These are phyloP conservation scores for Alnus rubra DNA, from an alignment of 306 rosid species.

Conservation along the genomic window DNA sequence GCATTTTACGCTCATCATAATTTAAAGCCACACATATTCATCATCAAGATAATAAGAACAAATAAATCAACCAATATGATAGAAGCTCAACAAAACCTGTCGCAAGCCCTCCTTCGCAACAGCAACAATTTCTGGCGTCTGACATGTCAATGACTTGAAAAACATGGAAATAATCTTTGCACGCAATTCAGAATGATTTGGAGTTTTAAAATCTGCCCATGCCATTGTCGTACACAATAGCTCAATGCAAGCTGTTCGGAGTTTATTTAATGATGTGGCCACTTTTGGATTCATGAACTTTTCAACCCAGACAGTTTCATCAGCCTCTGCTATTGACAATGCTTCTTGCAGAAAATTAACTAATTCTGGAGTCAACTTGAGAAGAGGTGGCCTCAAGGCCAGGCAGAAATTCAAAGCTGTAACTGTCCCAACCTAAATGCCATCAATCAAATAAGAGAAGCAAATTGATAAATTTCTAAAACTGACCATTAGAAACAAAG, in stretches of 20 bases:
- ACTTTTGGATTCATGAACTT: slow-evolving; percentile 93
- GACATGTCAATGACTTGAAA: slow-evolving; percentile 93
- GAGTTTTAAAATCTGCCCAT: slow-evolving; percentile 96
- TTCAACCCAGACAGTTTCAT: slow-evolving; percentile 85
- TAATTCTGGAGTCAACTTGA: slow-evolving; percentile 91
- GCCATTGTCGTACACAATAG: slow-evolving; percentile 97
- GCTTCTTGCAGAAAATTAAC: slow-evolving; percentile 98
- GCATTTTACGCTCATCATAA: slow-evolving; percentile 15
- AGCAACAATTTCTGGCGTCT: slow-evolving; percentile 94
- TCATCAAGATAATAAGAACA: slow-evolving; percentile 20
- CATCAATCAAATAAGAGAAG: slow-evolving; percentile 34
- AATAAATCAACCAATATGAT: slow-evolving; percentile 17
- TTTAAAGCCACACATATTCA: slow-evolving; percentile 9
- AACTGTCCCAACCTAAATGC: slow-evolving; percentile 87
- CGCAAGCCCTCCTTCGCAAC: slow-evolving; percentile 99
- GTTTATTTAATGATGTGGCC: slow-evolving; percentile 85
- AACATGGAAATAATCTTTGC: slow-evolving; percentile 97
- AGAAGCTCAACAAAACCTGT: slow-evolving; percentile 58
- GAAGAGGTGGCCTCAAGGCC: slow-evolving; percentile 98
- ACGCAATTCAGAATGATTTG: slow-evolving; percentile 88
- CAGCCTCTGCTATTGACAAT: slow-evolving; percentile 97
- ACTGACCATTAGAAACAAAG: slow-evolving; percentile 24
- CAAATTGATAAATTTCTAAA: slow-evolving; percentile 23
- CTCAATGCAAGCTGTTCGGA: slow-evolving; percentile 96
- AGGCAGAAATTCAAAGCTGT: slow-evolving; percentile 93